Evolutionary conservation across 306 rosid genomes (phyloP).

Genomic region (Arachis hypogaea): DNA sequence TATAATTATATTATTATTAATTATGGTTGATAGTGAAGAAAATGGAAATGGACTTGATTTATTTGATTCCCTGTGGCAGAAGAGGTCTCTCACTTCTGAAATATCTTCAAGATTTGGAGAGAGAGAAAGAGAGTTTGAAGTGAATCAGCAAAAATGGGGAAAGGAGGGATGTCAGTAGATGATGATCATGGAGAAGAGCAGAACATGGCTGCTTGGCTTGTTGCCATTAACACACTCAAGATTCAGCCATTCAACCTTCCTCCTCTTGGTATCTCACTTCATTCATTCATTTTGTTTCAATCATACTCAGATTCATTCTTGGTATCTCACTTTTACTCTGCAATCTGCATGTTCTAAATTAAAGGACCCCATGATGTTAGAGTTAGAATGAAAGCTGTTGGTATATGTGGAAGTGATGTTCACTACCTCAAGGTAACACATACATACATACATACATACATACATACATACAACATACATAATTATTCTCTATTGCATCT

Average conservation of each 20-base stretch:
- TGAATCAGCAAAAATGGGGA: slow-evolving; percentile 61
- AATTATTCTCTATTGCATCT: background rate
- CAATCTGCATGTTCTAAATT: slow-evolving; percentile 26
- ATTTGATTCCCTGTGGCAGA: no score
- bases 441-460: no score
- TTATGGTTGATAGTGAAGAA: no score
- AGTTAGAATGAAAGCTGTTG: slow-evolving; percentile 88
- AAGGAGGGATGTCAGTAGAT: slow-evolving; percentile 67
- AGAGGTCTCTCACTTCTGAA: no score
- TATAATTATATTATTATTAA: no score
- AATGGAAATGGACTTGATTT: no score
- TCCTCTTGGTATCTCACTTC: slow-evolving; percentile 56
- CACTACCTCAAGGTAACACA: slow-evolving; percentile 71
- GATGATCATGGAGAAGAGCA: slow-evolving; percentile 55
- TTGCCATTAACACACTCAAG: slow-evolving; percentile 71
- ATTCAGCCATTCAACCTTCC: slow-evolving; percentile 91
- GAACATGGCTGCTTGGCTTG: slow-evolving; percentile 95
- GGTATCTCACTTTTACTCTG: slow-evolving; percentile 24
- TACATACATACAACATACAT: no score
- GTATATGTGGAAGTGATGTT: slow-evolving; percentile 96
- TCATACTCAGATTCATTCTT: slow-evolving; percentile 14
- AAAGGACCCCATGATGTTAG: slow-evolving; percentile 80
- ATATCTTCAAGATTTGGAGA: slow-evolving; percentile 20
- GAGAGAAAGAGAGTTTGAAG: slow-evolving; percentile 3
- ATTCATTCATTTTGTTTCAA: background rate